Evolutionary conservation across 768 basidiomycete genomes (phyloP).

Genomic region (Tremella yokohamensis): DNA sequence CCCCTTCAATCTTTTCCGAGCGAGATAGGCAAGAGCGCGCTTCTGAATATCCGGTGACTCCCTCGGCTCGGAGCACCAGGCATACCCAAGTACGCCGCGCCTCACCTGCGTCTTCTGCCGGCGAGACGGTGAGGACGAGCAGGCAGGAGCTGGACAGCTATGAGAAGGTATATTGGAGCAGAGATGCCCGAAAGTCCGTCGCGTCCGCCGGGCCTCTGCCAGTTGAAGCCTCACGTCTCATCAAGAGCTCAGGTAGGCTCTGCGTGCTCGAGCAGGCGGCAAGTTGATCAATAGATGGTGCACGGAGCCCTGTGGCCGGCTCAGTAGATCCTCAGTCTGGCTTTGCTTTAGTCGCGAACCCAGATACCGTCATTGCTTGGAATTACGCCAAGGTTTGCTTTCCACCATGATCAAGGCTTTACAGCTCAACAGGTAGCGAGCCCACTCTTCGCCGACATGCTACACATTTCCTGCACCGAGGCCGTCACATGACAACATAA

Average conservation of each 20-base stretch:
- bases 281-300: slow-evolving; percentile 19
- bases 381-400: slow-evolving; percentile 45
- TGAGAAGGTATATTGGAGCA: slow-evolving; percentile 28
- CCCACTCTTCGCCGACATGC: slow-evolving; percentile 40
- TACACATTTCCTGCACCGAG: slow-evolving; percentile 48
- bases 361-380: slow-evolving; percentile 45
- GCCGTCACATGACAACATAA: slow-evolving; percentile 2
- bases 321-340: slow-evolving; percentile 42
- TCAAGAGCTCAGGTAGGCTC: slow-evolving; percentile 32
- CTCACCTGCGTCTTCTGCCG: slow-evolving; percentile 38
- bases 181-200: slow-evolving; percentile 29
- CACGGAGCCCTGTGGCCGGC: slow-evolving; percentile 23
- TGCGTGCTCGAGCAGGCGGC: neutral
- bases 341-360: slow-evolving; percentile 43
- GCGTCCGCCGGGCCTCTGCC: slow-evolving; percentile 27
- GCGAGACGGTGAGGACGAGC: slow-evolving; percentile 29
- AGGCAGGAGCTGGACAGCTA: slow-evolving; percentile 17
- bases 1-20: slow-evolving; percentile 33
- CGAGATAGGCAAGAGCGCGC: slow-evolving; percentile 10
- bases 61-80: slow-evolving; percentile 21
- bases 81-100: slow-evolving; percentile 11
- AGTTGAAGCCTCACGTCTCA: slow-evolving; percentile 30
- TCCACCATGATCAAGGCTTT: neutral
- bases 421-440: slow-evolving; percentile 24
- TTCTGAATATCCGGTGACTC: slow-evolving; percentile 20